Base-by-base conservation (phyloP, 768 basidiomycete genomes). In the Rhodotorula graminis region DNA sequence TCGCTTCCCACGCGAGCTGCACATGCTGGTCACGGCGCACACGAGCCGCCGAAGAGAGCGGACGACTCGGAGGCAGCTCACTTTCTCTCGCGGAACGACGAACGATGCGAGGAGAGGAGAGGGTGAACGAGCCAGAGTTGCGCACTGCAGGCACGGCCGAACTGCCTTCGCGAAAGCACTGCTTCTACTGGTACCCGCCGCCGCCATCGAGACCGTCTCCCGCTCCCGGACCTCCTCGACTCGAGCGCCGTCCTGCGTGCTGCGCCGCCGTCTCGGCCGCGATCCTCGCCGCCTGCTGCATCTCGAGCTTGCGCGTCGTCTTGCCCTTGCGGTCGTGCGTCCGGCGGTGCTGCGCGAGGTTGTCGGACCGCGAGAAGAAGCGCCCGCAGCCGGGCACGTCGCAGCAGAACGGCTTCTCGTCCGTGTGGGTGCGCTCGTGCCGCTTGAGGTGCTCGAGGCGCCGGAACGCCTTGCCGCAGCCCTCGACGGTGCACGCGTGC, bases 311-410 rank as follows among this genome's bases (percentile, higher is more conserved):
- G 19, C 65, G 55, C 31, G 65, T 37, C 25, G 65, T 76, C 40
- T 74, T 67, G 33, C 73, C 80, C 47, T 75, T 77, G n/a, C 85
- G 82, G 67, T 85, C 84, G 81, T 95, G 93, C 61, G 91, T 92
- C 72, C 91, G 86, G 70, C 88, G 79, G 80, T 97, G 94, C 81
- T 95, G 92, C 31, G 86, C 87, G 53, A 97, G 85, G 78, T 94
- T 94, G 80, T 95, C 94, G 79, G 66, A 67, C 27, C 76, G 71
- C 72, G 46, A 50, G 70, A 77, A 77, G 60, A 37, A 71, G 23
- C 70, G 52, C 19, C 59, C 67, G 62, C 76, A 77, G 9, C 72
- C 76, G 0, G 55, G 55, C 11, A 74, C 47, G 33, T 73, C 70
- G 59, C 76, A 77, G n/a, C 44, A 40, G 64, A 66, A 77, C 23